Evolutionary conservation across 441 rosid genomes (phyloP), one percentile per base, ranked within the genome.

Genomic region (Erodium trifolium): DNA sequence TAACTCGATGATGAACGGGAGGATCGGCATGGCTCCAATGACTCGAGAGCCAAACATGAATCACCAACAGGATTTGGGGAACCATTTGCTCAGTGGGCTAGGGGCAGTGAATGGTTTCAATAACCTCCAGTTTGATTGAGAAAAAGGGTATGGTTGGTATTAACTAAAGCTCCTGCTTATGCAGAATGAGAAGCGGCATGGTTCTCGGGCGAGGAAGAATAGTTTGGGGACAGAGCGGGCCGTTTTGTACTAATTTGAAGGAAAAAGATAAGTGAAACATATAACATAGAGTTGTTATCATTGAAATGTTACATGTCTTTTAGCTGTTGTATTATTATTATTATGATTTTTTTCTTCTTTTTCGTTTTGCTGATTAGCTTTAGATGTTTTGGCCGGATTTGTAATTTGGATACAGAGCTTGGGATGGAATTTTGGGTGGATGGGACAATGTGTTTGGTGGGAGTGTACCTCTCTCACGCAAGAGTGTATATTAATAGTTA

Each of bases 101-200:
- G 97, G 97, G 78, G 88, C 96, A n/a, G 89, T 77, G 66, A 90
- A 85, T 34, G 90, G 93, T 78, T 92, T 80, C 73, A 86, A 67
- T 83, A 92, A 92, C 87, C 80, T 85, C 71, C 98, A 83, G 65
- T 87, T 84, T 77, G 97, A 92, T 75, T 95, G 97, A 97, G 89
- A 85, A 74, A 74, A 78, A 85, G 63, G 49, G 67, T 23, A 14
- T 35, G 1, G 51, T 59, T 39, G 51, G 51, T 29, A 39, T 73
- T 67, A 78, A 67, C 69, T 69, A 68, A 67, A 68, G 79, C 82
- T 79, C 77, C 66, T 14, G 11, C 17, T 41, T 77, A 67, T 64
- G 81, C 83, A 65, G 85, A 71, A 14, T 43, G 79, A 74, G 82
- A 59, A 72, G 60, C 31, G 83, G 77, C 73, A 62, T 72, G 76